Conservation (phyloP, 2,329 filamentous ascomycete species). For the Aureobasidium sp. region DNA sequence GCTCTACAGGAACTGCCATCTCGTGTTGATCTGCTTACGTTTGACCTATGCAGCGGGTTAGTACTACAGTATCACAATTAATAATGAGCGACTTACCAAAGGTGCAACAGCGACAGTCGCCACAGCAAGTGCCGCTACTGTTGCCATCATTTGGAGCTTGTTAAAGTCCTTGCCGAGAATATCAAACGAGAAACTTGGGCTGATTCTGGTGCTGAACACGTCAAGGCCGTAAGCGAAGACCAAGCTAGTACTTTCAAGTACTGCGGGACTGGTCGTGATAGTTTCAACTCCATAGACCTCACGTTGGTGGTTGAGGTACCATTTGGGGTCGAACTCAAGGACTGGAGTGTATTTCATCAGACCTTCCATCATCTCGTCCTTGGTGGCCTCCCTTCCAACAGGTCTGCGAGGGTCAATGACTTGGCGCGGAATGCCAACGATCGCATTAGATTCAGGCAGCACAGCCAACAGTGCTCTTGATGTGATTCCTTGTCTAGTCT, state of each 20-base stretch:
- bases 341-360: constrained; percentile 67
- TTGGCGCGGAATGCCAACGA: constrained; percentile 71
- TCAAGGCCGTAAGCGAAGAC: constrained; percentile 85
- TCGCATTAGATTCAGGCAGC: constrained; percentile 63
- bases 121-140: constrained; percentile 69
- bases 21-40: constrained; percentile 61
- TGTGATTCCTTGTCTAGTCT: constrained; percentile 87
- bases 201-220: constrained; percentile 76
- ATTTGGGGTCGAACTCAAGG: constrained; percentile 77
- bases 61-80: constrained; percentile 14
- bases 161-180: constrained; percentile 90
- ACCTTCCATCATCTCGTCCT: constrained; percentile 76
- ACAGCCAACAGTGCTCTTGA: constrained; percentile 74
- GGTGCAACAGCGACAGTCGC: constrained; percentile 76
- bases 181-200: constrained; percentile 88
- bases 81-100: constrained; percentile 57
- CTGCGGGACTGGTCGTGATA: constrained; percentile 67
- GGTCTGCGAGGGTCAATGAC: constrained; percentile 81
- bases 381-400: constrained; percentile 72
- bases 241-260: constrained; percentile 86
- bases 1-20: constrained; percentile 46
- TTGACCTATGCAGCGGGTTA: constrained; percentile 34
- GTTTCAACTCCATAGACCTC: constrained; percentile 69
- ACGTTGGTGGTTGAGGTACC: constrained; percentile 71
- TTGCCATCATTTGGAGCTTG: constrained; percentile 75